Base-by-base conservation (phyloP, 257 asterid species). In the Solanum sparsipilum region DNA sequence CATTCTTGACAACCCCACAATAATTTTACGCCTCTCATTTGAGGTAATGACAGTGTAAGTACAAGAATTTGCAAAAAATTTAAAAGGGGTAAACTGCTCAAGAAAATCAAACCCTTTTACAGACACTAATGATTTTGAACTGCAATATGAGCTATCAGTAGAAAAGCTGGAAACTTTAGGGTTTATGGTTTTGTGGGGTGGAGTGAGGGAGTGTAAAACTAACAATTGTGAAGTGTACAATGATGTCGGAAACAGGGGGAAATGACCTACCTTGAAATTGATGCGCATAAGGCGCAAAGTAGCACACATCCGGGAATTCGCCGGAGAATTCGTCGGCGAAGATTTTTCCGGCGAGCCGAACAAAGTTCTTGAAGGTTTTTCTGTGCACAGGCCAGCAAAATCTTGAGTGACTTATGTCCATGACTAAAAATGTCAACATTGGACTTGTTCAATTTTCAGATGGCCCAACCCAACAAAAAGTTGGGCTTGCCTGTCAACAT, bases 21-120 rank as follows among this genome's bases (percentile, higher is more conserved):
- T 88, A 48, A 97, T 89, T 89, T 84, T 91, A 56, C 97, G 98
- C 92, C 95, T 94, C 93, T 95, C 98, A 71, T 95, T 91, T 16
- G 98, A 91, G 90, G 91, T 94, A 79, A 95, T 90, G 70, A 89
- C 91, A 81, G 82, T 23, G 84, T 86, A 71, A 86, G 13, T 75
- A 39, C 84, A 18, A 10, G 94, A 38, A 86, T 39, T 87, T 13
- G 88, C n/a, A 36, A 86, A 63, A 74, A 82, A 84, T 68, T 84
- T 79, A 34, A 90, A 86, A 34, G 98, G 98, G 16, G 93, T 91
- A 93, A 97, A 93, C 67, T 95, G 98, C 10, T 88, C 88, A 10
- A 97, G 94, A 89, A 91, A 95, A 90, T 95, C 98, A 85, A 91
- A 90, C 12, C 87, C 88, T 1, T 89, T 29, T 76, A 89, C 76